These are phyloP conservation scores for Serendipita sp. DNA, from an alignment of 768 basidiomycete species.

Conservation along the genomic window DNA sequence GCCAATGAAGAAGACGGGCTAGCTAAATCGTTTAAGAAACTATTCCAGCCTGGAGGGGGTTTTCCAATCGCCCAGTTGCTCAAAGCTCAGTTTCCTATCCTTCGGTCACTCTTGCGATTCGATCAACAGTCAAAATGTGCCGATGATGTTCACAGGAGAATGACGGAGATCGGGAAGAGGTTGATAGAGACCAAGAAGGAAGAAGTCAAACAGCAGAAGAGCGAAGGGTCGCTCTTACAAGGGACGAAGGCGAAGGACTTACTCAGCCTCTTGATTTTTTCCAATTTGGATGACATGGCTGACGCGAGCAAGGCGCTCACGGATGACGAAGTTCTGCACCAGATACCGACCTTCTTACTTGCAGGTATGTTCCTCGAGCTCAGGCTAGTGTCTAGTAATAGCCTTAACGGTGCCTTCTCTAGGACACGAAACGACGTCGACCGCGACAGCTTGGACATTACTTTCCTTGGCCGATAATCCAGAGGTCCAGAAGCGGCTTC, in stretches of 20 bases:
- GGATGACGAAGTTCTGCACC: neutral
- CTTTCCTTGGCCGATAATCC: conserved; percentile 35
- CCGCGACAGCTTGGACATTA: conserved; percentile 41
- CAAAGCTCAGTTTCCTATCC: neutral
- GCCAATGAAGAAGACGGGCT: neutral
- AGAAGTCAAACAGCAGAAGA: neutral
- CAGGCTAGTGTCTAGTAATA: conserved; percentile 5
- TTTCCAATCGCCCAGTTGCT: neutral
- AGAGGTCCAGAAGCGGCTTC: conserved; percentile 36
- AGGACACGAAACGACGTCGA: conserved; percentile 12
- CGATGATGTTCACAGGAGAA: too few species aligned
- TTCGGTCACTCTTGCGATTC: neutral
- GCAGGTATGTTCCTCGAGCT: conserved; percentile 22
- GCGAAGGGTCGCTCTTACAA: neutral
- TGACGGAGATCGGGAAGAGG: neutral
- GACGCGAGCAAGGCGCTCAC: neutral
- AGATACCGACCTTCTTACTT: conserved; percentile 44
- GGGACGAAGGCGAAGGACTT: conserved; percentile 7
- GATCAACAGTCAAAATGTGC: neutral
- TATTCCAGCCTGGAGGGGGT: neutral
- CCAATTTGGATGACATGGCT: neutral
- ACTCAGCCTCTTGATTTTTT: conserved; percentile 9
- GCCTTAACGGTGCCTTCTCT: neutral
- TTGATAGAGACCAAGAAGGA: neutral
- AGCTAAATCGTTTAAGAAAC: neutral